Evolutionary conservation across 768 basidiomycete species (phyloP), one percentile per base, ranked within the genome.

Genomic region (Mycena crocata): DNA sequence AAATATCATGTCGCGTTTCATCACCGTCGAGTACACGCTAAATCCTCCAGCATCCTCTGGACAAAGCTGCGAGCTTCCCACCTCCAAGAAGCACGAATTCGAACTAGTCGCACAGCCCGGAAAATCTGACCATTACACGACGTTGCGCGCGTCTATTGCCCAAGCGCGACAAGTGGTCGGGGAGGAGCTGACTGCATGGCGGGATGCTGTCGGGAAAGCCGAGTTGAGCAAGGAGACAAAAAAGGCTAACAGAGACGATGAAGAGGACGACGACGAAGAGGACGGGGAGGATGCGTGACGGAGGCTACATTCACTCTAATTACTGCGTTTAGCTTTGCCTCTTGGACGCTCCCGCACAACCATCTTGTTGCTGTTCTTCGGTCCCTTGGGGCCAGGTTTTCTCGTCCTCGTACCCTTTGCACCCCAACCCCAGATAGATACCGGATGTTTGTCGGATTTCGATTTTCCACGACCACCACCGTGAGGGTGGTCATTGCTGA

Each of bases 401-500:
- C 97, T 90, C 60, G 97, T 99, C 63, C 97, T 87, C 66, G 90
- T 93, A 64, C 96, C 96, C 83, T 95, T 95, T 17, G 94, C 93
- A 63, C 92, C 86, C 93, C 93, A 95, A 61, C 95, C 96, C 91
- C 92, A 98, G 57, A 93, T 88, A 14, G 94, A 95, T 30, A 93
- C 90, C 3, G 96, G 95, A 76, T 96, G 91, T 76, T 94, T 97
- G 87, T 96, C 90, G 63, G 94, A 94, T 85, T 99, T 99, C 66
- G 93, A 94, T 80, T 97, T 98, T 72, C 97, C 97, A 81, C 97
- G 92, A 79, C 97, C 97, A 83, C 97, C 96, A 79, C 96, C 96
- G 76, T 98, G 96, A 66, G 97, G 96, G 79, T 96, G 95, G 79
- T 96, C 95, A 59, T 86, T 87, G 49, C 94, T 95, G 62, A 12